Percentiles rank a stretch among this genome's conserved stretches.
phyloP scores from a whole-genome alignment of 371 early-diverging fungal species.

The Haplosporangium sp. region DNA sequence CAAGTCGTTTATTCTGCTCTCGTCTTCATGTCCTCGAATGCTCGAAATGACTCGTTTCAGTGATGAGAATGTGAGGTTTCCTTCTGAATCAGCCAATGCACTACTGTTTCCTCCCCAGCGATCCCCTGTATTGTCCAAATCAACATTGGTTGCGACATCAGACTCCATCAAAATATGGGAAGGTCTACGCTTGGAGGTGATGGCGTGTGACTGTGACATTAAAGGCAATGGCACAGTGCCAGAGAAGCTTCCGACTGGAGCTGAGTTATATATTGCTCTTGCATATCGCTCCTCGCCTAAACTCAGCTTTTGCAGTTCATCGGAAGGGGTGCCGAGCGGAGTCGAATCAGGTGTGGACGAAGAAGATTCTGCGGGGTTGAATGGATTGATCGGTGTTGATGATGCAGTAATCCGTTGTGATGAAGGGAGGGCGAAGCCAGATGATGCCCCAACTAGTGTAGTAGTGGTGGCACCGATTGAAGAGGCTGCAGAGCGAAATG shows the following conservation, averaged over 20 bases:
- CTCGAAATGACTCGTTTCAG: constrained; percentile 30
- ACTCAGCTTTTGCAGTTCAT: constrained; percentile 41
- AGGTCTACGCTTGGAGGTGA: constrained; percentile 11
- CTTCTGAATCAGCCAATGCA: not conserved
- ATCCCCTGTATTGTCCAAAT: not conserved
- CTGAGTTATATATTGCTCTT: constrained; percentile 37
- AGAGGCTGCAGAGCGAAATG: not conserved
- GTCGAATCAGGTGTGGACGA: constrained; percentile 19
- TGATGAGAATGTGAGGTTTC: constrained; percentile 9
- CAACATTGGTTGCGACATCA: not conserved
- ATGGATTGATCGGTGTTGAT: constrained; percentile 15
- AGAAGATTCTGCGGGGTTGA: constrained; percentile 20
- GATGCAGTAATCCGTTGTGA: constrained; percentile 15
- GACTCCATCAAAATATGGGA: constrained; percentile 16
- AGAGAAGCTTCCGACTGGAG: constrained; percentile 27
- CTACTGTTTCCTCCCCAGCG: not conserved
- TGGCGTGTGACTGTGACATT: constrained; percentile 10
- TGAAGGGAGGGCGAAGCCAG: constrained; percentile 36
- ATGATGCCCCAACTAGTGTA: constrained; percentile 22
- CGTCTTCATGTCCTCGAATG: constrained; percentile 5
- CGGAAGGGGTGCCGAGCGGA: constrained; percentile 23
- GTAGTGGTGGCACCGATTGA: not conserved
- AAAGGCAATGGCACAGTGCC: constrained; percentile 45
- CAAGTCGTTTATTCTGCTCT: constrained; percentile 7
- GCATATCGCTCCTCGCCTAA: constrained; percentile 48